Conservation (phyloP, 78 protist species). For the Isochrysis galbana region DNA sequence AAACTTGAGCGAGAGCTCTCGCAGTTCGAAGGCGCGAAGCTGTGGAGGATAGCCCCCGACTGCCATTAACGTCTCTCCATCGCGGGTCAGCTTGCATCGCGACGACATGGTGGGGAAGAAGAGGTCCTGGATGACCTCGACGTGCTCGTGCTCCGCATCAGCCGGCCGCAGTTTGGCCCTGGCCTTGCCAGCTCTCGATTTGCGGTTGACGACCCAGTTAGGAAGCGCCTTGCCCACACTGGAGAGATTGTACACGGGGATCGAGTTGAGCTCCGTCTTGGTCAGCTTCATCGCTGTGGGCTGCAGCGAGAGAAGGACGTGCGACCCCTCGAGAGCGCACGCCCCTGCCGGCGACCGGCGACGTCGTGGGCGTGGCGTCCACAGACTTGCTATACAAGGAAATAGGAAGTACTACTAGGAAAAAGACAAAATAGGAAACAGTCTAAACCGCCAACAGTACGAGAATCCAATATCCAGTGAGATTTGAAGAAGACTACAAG, state of each 20-base stretch:
- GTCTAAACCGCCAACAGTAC: too few species aligned
- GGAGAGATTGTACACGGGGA: background rate
- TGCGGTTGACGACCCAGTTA: background rate
- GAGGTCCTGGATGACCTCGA: conserved; percentile 94
- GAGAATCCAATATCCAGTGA: too few species aligned
- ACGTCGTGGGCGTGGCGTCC: too few species aligned
- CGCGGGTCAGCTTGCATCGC: conserved; percentile 61
- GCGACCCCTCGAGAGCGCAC: too few species aligned
- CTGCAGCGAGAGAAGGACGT: too few species aligned
- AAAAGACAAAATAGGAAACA: too few species aligned
- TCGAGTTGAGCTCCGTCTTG: background rate
- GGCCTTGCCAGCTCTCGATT: background rate
- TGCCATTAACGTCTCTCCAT: conserved; percentile 77
- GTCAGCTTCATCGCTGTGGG: background rate
- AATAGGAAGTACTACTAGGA: too few species aligned
- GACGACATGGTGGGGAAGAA: conserved; percentile 79
- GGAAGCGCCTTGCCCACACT: conserved; percentile 45
- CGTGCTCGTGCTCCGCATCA: conserved; percentile 45
- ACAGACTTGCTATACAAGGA: too few species aligned
- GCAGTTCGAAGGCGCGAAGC: conserved; percentile 79
- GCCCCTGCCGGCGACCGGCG: too few species aligned
- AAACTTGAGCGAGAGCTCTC: conserved; percentile 84
- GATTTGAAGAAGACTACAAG: too few species aligned
- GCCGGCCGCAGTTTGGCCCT: conserved; percentile 38
- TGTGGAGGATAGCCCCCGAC: conserved; percentile 82